Percentiles rank a stretch among this genome's conserved stretches.
Evolutionary conservation across 2,329 filamentous ascomycete genomes (phyloP).

Genomic region (Rhynchosporium agropyri): DNA sequence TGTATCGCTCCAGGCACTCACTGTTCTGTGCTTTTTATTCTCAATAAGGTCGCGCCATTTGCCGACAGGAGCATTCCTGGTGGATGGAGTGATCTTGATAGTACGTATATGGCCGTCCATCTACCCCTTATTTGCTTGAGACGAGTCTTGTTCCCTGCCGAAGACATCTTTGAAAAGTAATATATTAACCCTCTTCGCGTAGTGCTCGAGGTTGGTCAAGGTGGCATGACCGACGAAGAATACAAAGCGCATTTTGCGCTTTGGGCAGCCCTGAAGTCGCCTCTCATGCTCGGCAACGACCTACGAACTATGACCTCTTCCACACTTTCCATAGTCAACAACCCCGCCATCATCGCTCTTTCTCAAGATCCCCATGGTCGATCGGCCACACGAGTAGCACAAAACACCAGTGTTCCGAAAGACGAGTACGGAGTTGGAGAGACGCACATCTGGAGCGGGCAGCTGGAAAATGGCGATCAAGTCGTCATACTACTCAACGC

Average conservation of each 20-base stretch:
- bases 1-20: slow-evolving; percentile 30
- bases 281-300: slow-evolving; percentile 36
- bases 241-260: slow-evolving; percentile 35
- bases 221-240: slow-evolving; percentile 33
- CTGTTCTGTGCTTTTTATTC: slow-evolving; percentile 29
- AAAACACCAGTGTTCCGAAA: slow-evolving; percentile 46
- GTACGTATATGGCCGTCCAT: too few species aligned
- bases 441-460: slow-evolving; percentile 52
- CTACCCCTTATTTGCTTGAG: too few species aligned
- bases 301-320: slow-evolving; percentile 26
- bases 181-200: too few species aligned
- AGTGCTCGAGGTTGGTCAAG: slow-evolving; percentile 32
- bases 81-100: slow-evolving; percentile 34
- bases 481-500: slow-evolving; percentile 53
- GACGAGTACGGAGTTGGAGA: slow-evolving; percentile 48
- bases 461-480: slow-evolving; percentile 46
- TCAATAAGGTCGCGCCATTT: slow-evolving; percentile 29
- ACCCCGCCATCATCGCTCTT: slow-evolving; percentile 44
- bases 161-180: too few species aligned
- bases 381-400: slow-evolving; percentile 40
- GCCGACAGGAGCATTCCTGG: slow-evolving; percentile 27
- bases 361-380: slow-evolving; percentile 40
- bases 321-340: slow-evolving; percentile 32
- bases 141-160: too few species aligned
- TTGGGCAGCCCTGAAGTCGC: slow-evolving; percentile 34